phyloP scores from a whole-genome alignment of 1,284 basidiomycete genomes.

The Athelia psychrophila region DNA sequence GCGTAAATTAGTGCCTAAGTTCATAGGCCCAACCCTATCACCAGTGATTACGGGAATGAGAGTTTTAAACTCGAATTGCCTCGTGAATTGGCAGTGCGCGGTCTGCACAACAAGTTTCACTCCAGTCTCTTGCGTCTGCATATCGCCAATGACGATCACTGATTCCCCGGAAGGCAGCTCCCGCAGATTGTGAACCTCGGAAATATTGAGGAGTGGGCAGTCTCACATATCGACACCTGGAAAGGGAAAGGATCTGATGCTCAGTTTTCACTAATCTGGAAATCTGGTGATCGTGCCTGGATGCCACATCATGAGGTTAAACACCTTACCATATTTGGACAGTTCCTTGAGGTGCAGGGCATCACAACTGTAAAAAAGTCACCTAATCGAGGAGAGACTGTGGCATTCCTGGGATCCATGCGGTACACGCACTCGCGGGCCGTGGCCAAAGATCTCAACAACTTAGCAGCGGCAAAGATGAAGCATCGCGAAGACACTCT shows the following conservation, averaged over 20 bases:
- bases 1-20: conserved; percentile 32
- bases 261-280: conserved; percentile 27
- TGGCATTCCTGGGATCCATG: too few relatives aligned
- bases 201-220: conserved; percentile 17
- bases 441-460: too few relatives aligned
- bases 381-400: neutral
- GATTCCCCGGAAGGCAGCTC: conserved; percentile 21
- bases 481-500: too few relatives aligned
- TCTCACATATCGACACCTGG: conserved; percentile 22
- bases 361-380: neutral
- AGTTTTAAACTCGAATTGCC: conserved; percentile 27
- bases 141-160: conserved; percentile 24
- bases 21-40: conserved; percentile 26
- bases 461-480: too few relatives aligned
- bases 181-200: conserved; percentile 12
- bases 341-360: conserved; percentile 18
- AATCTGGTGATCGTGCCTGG: conserved; percentile 27
- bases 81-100: conserved; percentile 17
- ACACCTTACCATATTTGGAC: conserved; percentile 16
- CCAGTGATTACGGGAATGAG: conserved; percentile 22
- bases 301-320: conserved; percentile 17
- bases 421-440: too few relatives aligned
- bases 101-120: conserved; percentile 30
- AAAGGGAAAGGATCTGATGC: conserved; percentile 13
- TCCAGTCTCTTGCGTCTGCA: conserved; percentile 24